Evolutionary conservation across 805 yeast genomes (phyloP), one percentile per base, ranked within the genome.

Genomic region (Metschnikowia amazonensis): DNA sequence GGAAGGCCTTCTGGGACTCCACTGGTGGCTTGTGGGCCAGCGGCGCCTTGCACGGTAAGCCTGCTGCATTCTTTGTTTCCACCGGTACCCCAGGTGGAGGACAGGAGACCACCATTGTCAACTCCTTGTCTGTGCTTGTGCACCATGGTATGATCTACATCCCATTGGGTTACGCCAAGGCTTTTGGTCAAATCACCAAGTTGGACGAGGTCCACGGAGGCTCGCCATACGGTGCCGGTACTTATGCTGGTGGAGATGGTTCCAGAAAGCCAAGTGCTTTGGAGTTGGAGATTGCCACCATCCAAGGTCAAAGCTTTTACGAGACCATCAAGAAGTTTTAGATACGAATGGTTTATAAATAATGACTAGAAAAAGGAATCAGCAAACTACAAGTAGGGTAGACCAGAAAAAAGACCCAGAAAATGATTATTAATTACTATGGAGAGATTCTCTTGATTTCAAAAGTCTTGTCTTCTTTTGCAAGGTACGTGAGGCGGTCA

Each of bases 11-110:
- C 74, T 79, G 86, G 79, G 95, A 85, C 60, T 65, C 80, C 46
- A 82, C 90, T 36, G 94, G 94, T 62, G 81, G 81, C 28, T 71
- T 84, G 56, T 88, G 96, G 95, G 88, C 84, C 39, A 43, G 62
- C 16, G 92, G 94, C 60, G 79, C 81, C 24, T 71, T 86, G 51
- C 70, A 76, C 63, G 90, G 89, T 56, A 87, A 87, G 69, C 80
- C 80, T 49, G 88, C 80, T 31, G 89, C 86, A 59, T 60, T 82
- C 57, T 88, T 88, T 62, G 80, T 79, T 46, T 77, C 87, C 43
- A 82, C 89, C 33, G 88, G 89, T 60, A 72, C 88, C 45, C 77
- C 67, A 53, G 90, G 92, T 58, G 94, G 95, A 59, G 95, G 58
- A 3, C 58, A 54, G 41, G 58, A 54, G 49, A 52, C 56, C 43